Percentiles rank a stretch among this genome's conserved stretches.
These are phyloP conservation scores for Cicer yamashitae DNA, from an alignment of 306 rosid species.

Conservation along the genomic window DNA sequence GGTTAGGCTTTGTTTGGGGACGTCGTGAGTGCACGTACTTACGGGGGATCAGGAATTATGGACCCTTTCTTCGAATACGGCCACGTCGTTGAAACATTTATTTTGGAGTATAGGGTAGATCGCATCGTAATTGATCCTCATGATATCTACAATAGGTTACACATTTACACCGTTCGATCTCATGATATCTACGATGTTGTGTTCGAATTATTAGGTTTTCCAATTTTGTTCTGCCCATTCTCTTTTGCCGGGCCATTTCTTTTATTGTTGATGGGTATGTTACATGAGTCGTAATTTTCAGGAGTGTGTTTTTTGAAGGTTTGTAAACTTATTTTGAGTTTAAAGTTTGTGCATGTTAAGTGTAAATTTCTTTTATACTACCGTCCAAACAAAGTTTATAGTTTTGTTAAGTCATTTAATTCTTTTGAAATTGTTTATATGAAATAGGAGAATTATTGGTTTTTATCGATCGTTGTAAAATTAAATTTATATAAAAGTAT, in stretches of 20 bases:
- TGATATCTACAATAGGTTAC: slow-evolving; percentile 13
- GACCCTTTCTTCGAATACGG: slow-evolving; percentile 31
- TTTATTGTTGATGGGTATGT: slow-evolving; percentile 2
- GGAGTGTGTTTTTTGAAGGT: background rate
- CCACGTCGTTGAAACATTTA: slow-evolving; percentile 43
- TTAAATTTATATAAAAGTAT: no score
- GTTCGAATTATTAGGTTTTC: slow-evolving; percentile 43
- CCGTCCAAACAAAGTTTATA: no score
- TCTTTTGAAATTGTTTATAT: no score
- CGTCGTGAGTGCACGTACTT: slow-evolving; percentile 42
- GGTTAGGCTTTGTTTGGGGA: background rate
- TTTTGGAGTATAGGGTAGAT: slow-evolving; percentile 24
- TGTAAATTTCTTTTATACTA: no score
- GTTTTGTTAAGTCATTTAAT: no score
- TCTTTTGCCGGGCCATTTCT: slow-evolving; percentile 31
- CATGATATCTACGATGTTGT: background rate
- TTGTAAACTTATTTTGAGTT: no score
- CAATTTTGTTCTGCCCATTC: slow-evolving; percentile 8
- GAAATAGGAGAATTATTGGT: no score
- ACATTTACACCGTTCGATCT: slow-evolving; percentile 31
- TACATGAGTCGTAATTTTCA: background rate
- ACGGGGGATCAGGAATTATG: slow-evolving; percentile 27
- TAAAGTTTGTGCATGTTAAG: no score
- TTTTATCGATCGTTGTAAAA: no score
- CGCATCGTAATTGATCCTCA: slow-evolving; percentile 42